Base-by-base conservation (phyloP, 768 basidiomycete species). In the Mycena albidolilacea region DNA sequence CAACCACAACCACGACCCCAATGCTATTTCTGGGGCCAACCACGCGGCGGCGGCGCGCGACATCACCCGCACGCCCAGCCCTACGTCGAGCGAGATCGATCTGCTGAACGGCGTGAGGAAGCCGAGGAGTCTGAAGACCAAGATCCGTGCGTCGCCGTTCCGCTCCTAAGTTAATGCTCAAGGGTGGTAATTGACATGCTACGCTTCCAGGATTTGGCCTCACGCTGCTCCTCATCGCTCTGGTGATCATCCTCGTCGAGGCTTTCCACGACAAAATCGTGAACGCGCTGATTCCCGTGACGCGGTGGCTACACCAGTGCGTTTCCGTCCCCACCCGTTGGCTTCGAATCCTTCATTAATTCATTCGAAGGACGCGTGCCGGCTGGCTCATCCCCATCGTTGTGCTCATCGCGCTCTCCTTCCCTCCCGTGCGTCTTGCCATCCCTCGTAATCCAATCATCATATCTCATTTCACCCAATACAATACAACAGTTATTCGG, bases 301-400 rank as follows among this genome's bases (percentile, higher is more conserved):
- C 86, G 1, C 76, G 82, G n/a, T 84, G 82, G 81, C 80, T 87
- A 75, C 82, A 75, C 39, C 52, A 21, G 69, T 74, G 23, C 30
- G 65, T 38, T 59, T 12, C 10, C 19, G 5, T n/a, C 39, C 23
- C 46, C 5, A 46, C 17, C 14, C 8, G 10, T 3, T 3, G 5
- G 7, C 9, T 15, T 46, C 23, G n/a, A 15, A 3, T 41, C 44
- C 44, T 64, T 64, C 17, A 14, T 17, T 19, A 23, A 35, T 37
- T 41, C n/a, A 30, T 30, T 48, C 55, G 11, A n/a, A 71, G 75
- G 19, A 8, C 46, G 23, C 37, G 14, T 21, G 82, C 70, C 12
- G 87, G 84, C 17, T 85, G 82, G 83, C 74, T 82, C 4, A 87
- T 87, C 35, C 87, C 87, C 12, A 85, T 87, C 37, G 85, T 77